Percentiles rank a stretch among this genome's conserved stretches.
Conservation (phyloP, 2,329 filamentous ascomycete genomes). For the Venturia nashicola region DNA sequence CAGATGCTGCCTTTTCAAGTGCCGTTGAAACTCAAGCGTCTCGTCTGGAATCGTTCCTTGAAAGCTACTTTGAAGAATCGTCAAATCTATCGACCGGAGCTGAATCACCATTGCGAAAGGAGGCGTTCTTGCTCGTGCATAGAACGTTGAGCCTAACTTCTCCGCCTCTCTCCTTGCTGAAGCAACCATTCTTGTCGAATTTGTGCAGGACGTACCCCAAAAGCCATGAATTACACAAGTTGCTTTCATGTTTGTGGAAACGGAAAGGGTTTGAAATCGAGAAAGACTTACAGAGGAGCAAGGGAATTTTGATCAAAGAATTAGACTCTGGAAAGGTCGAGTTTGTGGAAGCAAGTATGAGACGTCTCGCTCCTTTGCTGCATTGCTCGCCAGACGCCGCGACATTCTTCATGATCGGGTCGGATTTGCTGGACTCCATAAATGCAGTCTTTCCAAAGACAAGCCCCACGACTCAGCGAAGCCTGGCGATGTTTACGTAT, state of each 20-base stretch:
- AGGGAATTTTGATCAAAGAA: slow-evolving; percentile 47
- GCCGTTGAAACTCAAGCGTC: slow-evolving; percentile 45
- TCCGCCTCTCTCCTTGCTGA: slow-evolving; percentile 38
- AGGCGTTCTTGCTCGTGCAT: slow-evolving; percentile 51
- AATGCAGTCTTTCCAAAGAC: slow-evolving; percentile 52
- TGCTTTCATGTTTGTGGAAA: slow-evolving; percentile 41
- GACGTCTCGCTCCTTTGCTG: slow-evolving; percentile 50
- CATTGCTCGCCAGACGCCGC: slow-evolving; percentile 45
- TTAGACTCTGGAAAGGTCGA: slow-evolving; percentile 52
- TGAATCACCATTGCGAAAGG: slow-evolving; percentile 43
- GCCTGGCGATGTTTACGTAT: slow-evolving; percentile 62
- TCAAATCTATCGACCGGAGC: background rate
- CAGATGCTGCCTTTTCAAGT: slow-evolving; percentile 42
- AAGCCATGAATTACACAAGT: slow-evolving; percentile 40
- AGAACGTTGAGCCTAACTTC: slow-evolving; percentile 40
- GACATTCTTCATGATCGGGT: slow-evolving; percentile 63
- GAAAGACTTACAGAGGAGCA: slow-evolving; percentile 44
- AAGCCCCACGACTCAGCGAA: slow-evolving; percentile 49
- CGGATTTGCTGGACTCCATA: slow-evolving; percentile 75
- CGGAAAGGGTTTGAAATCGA: slow-evolving; percentile 36
- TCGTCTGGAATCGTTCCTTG: slow-evolving; percentile 46
- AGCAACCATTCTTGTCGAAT: slow-evolving; percentile 57
- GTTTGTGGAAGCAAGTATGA: slow-evolving; percentile 42
- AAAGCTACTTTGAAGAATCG: slow-evolving; percentile 50
- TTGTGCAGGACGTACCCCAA: slow-evolving; percentile 55